phyloP scores from a whole-genome alignment of 1,139 yeast genomes.

The Taiozyma sp. region DNA sequence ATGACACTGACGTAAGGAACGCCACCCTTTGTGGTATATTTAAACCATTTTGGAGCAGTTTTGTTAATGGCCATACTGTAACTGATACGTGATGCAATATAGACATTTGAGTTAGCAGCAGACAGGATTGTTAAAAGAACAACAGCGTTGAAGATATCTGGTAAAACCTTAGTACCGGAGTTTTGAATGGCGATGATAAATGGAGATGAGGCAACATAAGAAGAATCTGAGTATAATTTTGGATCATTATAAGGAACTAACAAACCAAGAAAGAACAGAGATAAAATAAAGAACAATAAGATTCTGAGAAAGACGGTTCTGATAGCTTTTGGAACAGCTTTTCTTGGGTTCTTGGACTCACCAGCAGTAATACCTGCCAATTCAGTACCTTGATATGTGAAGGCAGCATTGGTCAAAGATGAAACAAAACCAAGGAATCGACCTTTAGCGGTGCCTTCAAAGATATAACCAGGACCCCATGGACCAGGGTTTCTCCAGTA shows the following conservation, averaged over 20 bases:
- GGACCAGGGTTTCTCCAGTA: conserved; percentile 64
- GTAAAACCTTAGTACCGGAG: conserved; percentile 42
- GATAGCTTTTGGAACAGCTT: conserved; percentile 71
- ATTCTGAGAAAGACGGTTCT: conserved; percentile 74
- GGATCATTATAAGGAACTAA: conserved; percentile 66
- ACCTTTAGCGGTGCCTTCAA: conserved; percentile 35
- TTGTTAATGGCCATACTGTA: conserved; percentile 44
- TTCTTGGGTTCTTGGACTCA: conserved; percentile 72
- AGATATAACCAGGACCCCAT: conserved; percentile 44
- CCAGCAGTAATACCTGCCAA: conserved; percentile 69
- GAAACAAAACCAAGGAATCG: conserved; percentile 57
- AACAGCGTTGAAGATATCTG: conserved; percentile 51
- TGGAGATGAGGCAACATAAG: conserved; percentile 48
- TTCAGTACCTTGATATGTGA: conserved; percentile 75
- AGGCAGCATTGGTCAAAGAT: conserved; percentile 63
- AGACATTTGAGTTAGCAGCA: conserved; percentile 58
- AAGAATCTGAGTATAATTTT: conserved; percentile 34
- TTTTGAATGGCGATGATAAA: conserved; percentile 48
- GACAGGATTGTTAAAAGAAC: conserved; percentile 51
- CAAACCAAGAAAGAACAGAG: conserved; percentile 66
- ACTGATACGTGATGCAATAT: conserved; percentile 41
- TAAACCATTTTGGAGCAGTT: conserved; percentile 51
- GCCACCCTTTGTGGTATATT: conserved; percentile 51
- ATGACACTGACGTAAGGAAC: conserved; percentile 60
- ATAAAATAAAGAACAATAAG: conserved; percentile 58